These are phyloP conservation scores for Asterophora parasitica DNA, from an alignment of 768 basidiomycete genomes.

Conservation along the genomic window DNA sequence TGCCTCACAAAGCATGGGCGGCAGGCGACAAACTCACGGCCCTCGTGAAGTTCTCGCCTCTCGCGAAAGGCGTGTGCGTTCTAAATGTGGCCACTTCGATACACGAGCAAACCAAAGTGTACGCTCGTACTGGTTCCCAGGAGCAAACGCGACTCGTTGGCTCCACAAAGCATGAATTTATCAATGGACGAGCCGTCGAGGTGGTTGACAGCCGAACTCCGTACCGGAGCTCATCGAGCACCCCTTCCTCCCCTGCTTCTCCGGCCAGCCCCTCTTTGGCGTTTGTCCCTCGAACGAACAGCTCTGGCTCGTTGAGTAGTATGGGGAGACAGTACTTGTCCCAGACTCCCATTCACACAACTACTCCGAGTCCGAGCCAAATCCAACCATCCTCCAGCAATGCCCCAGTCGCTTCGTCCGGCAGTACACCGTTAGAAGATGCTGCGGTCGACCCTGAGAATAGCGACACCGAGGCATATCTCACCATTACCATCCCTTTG, in stretches of 20 bases:
- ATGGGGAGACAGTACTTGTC: slow-evolving; percentile 2
- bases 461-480: slow-evolving; percentile 52
- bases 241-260: slow-evolving; percentile 11
- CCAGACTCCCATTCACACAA: slow-evolving; percentile 1
- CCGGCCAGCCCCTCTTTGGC: slow-evolving; percentile 8
- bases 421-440: neutral
- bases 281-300: neutral
- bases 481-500: slow-evolving; percentile 57
- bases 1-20: slow-evolving; percentile 96
- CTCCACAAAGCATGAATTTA: slow-evolving; percentile 63
- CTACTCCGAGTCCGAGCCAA: neutral
- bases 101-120: slow-evolving; percentile 68
- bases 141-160: slow-evolving; percentile 60
- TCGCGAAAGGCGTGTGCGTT: slow-evolving; percentile 80
- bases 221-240: slow-evolving; percentile 8
- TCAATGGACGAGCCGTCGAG: slow-evolving; percentile 50
- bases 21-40: slow-evolving; percentile 83
- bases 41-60: slow-evolving; percentile 80
- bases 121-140: slow-evolving; percentile 47
- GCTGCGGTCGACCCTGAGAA: slow-evolving; percentile 7
- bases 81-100: slow-evolving; percentile 61
- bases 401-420: neutral
- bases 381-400: neutral
- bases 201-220: slow-evolving; percentile 22
- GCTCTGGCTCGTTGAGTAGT: slow-evolving; percentile 10